A percentile compares a stretch with the other conserved stretches of the same genome.
Evolutionary conservation across 257 asterid genomes (phyloP).

Genomic region (Salvia splendens): DNA sequence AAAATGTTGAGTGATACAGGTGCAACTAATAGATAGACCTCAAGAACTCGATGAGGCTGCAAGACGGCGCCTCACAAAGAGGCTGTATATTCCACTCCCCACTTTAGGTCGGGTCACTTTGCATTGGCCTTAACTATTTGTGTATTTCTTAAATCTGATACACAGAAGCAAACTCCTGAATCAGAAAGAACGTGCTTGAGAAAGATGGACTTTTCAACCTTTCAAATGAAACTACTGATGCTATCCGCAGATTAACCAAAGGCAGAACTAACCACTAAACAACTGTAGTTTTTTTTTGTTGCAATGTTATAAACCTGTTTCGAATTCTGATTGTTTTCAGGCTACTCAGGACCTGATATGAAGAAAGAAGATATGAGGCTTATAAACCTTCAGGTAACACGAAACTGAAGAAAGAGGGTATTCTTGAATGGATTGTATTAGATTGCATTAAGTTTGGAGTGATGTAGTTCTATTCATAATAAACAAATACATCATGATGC

Average conservation of each 20-base stretch:
- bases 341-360: constrained; percentile 99
- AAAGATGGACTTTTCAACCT: constrained; percentile 88
- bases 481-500: background rate
- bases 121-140: constrained; percentile 20
- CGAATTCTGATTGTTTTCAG: constrained; percentile 40
- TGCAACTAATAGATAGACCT: constrained; percentile 97
- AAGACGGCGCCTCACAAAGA: constrained; percentile 92
- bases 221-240: constrained; percentile 62
- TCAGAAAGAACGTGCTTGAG: constrained; percentile 71
- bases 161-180: constrained; percentile 96
- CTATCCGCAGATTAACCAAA: constrained; percentile 76
- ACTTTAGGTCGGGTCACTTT: constrained; percentile 65
- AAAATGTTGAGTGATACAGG: constrained; percentile 65
- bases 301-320: constrained; percentile 21
- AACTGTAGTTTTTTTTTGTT: constrained; percentile 23
- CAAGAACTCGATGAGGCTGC: constrained; percentile 99
- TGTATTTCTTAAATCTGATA: constrained; percentile 28
- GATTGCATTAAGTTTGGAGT: background rate
- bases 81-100: constrained; percentile 96
- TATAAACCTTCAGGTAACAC: constrained; percentile 73
- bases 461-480: background rate
- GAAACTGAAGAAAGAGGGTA: too few relatives aligned
- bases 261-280: constrained; percentile 46
- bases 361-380: constrained; percentile 94
- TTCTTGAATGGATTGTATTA: background rate